A percentile compares a stretch with the other conserved stretches of the same genome.
Conservation (phyloP, 2,329 filamentous ascomycete genomes). For the Harringtonia lauricola region DNA sequence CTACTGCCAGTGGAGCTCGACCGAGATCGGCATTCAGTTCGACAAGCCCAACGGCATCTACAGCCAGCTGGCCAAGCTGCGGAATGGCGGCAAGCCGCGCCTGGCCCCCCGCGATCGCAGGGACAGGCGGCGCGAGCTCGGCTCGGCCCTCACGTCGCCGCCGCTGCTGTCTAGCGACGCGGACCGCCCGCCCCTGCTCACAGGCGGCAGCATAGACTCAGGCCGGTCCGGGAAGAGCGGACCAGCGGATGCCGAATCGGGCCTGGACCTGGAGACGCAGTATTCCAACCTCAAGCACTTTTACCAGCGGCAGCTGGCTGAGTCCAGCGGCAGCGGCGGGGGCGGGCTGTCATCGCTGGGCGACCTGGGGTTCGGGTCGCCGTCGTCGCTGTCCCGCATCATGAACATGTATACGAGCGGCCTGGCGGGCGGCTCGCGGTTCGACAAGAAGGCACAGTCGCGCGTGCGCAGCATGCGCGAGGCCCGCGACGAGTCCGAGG, state of each 20-base stretch:
- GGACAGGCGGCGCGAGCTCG: conserved; percentile 39
- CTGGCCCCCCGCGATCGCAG: conserved; percentile 38
- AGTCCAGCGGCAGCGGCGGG: conserved; percentile 39
- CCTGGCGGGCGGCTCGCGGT: conserved; percentile 31
- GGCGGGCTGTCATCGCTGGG: conserved; percentile 32
- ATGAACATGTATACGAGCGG: conserved; percentile 71
- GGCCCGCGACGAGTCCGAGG: conserved; percentile 59
- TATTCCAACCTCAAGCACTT: conserved; percentile 69
- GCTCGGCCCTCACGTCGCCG: conserved; percentile 4
- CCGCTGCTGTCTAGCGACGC: conserved; percentile 1
- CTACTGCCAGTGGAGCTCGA: conserved; percentile 87
- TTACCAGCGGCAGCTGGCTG: conserved; percentile 68
- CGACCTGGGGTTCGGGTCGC: conserved; percentile 57
- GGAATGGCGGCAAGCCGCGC: conserved; percentile 44
- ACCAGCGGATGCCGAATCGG: conserved; percentile 25
- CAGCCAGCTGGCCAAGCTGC: conserved; percentile 63
- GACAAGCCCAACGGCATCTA: conserved; percentile 82
- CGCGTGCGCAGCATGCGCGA: conserved; percentile 72
- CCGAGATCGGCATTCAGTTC: conserved; percentile 83
- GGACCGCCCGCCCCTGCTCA: conserved; percentile 14
- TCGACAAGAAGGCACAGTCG: conserved; percentile 53
- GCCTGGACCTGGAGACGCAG: conserved; percentile 54
- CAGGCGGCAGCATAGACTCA: neutral
- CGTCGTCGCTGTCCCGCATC: conserved; percentile 72
- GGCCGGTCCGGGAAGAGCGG: conserved; percentile 9